phyloP scores from a whole-genome alignment of 2,329 filamentous ascomycete species.

The Hymenotorrendiella dingleyae region DNA sequence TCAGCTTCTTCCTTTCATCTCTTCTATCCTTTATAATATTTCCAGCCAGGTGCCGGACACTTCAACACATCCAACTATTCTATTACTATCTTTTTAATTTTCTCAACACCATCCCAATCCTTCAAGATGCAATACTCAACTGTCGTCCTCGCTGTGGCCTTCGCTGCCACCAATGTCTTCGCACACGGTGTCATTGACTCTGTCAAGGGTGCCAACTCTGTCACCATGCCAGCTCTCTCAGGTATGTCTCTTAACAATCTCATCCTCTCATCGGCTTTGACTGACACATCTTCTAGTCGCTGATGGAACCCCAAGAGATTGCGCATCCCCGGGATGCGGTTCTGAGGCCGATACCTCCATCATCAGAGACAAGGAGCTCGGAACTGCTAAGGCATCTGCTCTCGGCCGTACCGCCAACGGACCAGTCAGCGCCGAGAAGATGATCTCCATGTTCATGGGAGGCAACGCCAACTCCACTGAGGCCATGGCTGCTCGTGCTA shows the following conservation, averaged over 20 bases:
- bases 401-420: slow-evolving; percentile 57
- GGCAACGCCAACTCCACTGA: slow-evolving; percentile 33
- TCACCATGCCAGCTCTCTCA: slow-evolving; percentile 56
- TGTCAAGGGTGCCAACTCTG: slow-evolving; percentile 51
- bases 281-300: slow-evolving; percentile 39
- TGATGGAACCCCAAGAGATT: slow-evolving; percentile 64
- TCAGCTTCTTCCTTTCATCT: slow-evolving; percentile 18
- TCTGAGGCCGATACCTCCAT: slow-evolving; percentile 65
- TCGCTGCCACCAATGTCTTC: slow-evolving; percentile 37
- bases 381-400: slow-evolving; percentile 46
- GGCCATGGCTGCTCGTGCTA: slow-evolving; percentile 51
- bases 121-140: slow-evolving; percentile 39
- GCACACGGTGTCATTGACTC: slow-evolving; percentile 51
- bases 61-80: slow-evolving; percentile 14
- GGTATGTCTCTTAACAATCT: slow-evolving; percentile 33
- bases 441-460: slow-evolving; percentile 57
- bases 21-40: slow-evolving; percentile 17
- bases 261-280: background rate
- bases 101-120: slow-evolving; percentile 8
- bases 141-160: slow-evolving; percentile 38
- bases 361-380: slow-evolving; percentile 56
- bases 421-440: slow-evolving; percentile 49
- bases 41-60: slow-evolving; percentile 26
- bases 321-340: slow-evolving; percentile 53
- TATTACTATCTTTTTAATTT: slow-evolving; percentile 10